Evolutionary conservation across 164 flowering plant genomes (phyloP), one percentile per base, ranked within the genome.

Genomic region (Santalum album): DNA sequence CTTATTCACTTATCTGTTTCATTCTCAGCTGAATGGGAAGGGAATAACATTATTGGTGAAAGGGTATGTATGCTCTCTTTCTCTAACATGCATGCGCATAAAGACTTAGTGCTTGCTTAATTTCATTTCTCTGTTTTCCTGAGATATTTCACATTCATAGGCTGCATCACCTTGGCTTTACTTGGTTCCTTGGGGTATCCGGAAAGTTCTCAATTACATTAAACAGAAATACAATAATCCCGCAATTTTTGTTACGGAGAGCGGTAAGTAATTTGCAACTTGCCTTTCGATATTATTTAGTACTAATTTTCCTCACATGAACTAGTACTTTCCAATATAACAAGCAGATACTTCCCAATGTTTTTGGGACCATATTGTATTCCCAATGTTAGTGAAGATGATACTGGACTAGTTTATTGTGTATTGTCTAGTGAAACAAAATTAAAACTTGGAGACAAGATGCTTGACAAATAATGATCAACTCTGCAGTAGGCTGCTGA

Each of bases 141-240:
- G 12, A 20, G 4, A 10, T 9, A n/a, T 46, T 7, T 46, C 5
- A 11, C 12, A 38, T 38, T 15, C 15, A 4, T 76, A 90, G 96
- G 98, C 95, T 32, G 96, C 96, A 54, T 90, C 96, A 44, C 68
- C 74, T 17, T 90, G 96, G 96, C 95, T 90, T 43, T 90, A 83
- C 54, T 69, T 87, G 63, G 95, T 84, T 66, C 98, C 98, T 58
- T 87, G 98, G 98, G 98, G 98, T 38, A 32, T 90, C 32, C 62
- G 80, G 52, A 86, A 76, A 68, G 50, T 78, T 70, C 79, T 90
- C 50, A 84, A 76, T 61, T 77, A 82, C 72, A 58, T 86, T 45
- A 57, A 79, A 1, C 63, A 70, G 54, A 79, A 57, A 66, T 87
- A 90, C 71, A 73, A 73, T 52, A 78, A 72, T 46, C 71, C 83